Evolutionary conservation across 1,284 basidiomycete species (phyloP).

Genomic region (Puccinia horiana): DNA sequence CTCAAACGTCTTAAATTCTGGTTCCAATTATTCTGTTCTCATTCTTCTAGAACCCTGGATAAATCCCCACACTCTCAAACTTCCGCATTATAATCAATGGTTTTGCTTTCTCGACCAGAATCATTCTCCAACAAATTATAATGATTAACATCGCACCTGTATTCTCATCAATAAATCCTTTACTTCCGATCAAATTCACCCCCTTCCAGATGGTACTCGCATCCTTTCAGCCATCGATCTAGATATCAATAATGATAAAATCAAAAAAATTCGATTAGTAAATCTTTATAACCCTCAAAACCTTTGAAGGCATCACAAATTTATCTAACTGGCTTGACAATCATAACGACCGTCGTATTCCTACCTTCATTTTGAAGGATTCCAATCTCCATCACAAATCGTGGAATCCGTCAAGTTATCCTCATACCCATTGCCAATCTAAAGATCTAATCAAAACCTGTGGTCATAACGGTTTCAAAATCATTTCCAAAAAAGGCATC

Average conservation of each 20-base stretch:
- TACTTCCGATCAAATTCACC: background rate
- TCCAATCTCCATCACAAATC: background rate
- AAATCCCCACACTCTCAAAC: background rate
- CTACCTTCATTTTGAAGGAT: constrained; percentile 15
- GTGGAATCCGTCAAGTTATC: constrained; percentile 13
- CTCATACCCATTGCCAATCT: background rate
- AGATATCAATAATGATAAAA: background rate
- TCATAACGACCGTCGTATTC: background rate
- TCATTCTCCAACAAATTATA: background rate
- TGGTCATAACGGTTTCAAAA: background rate
- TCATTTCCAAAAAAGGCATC: background rate
- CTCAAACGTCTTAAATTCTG: too few relatives aligned
- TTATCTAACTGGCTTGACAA: background rate
- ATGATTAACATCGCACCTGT: background rate
- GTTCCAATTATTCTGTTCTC: too few relatives aligned
- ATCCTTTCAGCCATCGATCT: background rate
- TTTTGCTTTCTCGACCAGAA: background rate
- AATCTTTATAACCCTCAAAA: constrained; percentile 11
- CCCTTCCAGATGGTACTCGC: background rate
- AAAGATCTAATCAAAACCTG: constrained; percentile 14
- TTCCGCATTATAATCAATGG: background rate
- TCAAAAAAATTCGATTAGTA: background rate
- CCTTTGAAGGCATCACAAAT: background rate
- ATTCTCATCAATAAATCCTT: background rate
- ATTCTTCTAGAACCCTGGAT: background rate